A percentile compares a stretch with the other conserved stretches of the same genome.
Conservation (phyloP, 345 rosid species). For the Syzygium oleosum region DNA sequence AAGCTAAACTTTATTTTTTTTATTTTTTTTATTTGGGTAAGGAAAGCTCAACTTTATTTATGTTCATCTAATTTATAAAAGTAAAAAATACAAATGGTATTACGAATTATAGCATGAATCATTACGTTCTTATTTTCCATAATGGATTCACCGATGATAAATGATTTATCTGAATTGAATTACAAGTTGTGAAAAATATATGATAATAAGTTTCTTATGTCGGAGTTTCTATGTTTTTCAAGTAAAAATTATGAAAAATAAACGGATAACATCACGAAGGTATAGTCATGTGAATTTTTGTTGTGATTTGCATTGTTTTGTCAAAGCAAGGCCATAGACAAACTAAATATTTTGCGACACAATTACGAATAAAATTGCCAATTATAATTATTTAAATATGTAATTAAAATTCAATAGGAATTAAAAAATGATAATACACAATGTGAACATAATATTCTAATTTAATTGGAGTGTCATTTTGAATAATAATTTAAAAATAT, state of each 20-base stretch:
- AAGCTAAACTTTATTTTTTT: too few species aligned
- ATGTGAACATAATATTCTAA: neutral
- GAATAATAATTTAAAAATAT: too few species aligned
- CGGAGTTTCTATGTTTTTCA: neutral
- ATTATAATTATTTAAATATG: neutral
- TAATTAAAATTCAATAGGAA: neutral
- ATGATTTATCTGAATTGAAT: neutral
- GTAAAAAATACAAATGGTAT: neutral
- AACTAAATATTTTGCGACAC: neutral
- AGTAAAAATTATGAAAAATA: neutral
- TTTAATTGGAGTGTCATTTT: neutral
- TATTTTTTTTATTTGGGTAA: too few species aligned
- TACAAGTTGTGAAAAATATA: neutral
- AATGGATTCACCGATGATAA: neutral
- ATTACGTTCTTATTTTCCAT: neutral
- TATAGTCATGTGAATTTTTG: neutral
- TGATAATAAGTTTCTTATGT: neutral
- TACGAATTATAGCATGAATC: neutral
- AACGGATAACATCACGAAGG: neutral
- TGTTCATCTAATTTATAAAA: neutral
- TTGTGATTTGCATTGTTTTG: neutral
- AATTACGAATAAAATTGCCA: neutral
- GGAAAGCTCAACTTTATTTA: neutral
- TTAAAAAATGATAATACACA: neutral
- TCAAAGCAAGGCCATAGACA: neutral